Evolutionary conservation across 805 yeast genomes (phyloP), one percentile per base, ranked within the genome.

Genomic region (Spencermartinsiella europaea): DNA sequence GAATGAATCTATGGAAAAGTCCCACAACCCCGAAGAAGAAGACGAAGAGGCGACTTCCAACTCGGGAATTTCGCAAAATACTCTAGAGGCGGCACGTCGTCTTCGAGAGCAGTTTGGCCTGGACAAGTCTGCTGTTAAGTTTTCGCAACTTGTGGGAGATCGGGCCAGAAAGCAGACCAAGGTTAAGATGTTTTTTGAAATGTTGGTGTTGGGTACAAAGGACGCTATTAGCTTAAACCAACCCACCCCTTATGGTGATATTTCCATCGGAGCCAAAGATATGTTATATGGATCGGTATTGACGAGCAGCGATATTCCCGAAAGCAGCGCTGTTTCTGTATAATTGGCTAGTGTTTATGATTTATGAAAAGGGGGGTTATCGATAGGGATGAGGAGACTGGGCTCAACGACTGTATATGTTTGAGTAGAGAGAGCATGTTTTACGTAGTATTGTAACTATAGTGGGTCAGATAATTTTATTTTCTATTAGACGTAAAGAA

Each of bases 151-250:
- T 25, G 21, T 42, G 4, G 42, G 40, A 7, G 51, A 40, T 39
- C 25, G 2, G 50, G 69, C 70, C 48, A 74, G 74, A 58, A 69
- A 72, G 53, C 81, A 82, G 55, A 12, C 31, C 31, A 86, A 88
- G 17, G 79, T 87, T 2, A 75, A 79, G 56, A 73, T 85, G 45
- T 89, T 89, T 65, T 89, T 88, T 58, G 95, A 89, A 61, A 63
- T 89, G 61, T 70, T 89, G 55, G 91, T 88, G 2, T 70, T 89
- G 47, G 95, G 95, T 1, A 82, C 93, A 4, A 72, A 79, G 38
- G 89, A 83, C 55, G 81, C 91, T 45, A 68, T 89, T 39, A 68
- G 70, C 14, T 63, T 88, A 36, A 65, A 76, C 33, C 95, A 87
- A 66, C 70, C 72, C 5, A 69, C 68, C 34, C 56, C 83, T 17